phyloP scores from a whole-genome alignment of 1,284 basidiomycete genomes.

The Sanghuangporus sanghuang region DNA sequence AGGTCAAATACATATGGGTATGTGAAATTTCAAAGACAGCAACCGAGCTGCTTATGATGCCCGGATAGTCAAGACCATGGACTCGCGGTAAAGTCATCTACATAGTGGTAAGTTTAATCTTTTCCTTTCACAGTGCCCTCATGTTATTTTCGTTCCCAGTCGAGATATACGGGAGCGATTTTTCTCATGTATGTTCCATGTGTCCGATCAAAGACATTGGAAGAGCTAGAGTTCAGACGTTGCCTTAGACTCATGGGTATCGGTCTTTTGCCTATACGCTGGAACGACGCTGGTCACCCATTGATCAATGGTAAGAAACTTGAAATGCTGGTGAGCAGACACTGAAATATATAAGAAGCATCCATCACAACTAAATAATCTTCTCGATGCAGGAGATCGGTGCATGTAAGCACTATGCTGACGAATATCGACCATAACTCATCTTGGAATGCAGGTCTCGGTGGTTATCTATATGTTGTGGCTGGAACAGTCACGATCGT shows the following conservation, averaged over 20 bases:
- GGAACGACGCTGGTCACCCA: background rate
- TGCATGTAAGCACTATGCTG: background rate
- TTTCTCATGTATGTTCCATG: slow-evolving; percentile 2
- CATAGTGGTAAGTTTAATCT: background rate
- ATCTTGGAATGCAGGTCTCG: background rate
- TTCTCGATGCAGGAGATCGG: background rate
- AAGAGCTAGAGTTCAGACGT: background rate
- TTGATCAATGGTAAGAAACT: background rate
- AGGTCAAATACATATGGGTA: slow-evolving; percentile 12
- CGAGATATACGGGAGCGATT: background rate
- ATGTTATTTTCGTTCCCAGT: background rate
- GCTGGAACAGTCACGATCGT: background rate
- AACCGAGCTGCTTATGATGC: background rate
- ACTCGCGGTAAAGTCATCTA: slow-evolving; percentile 1
- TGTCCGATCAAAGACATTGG: background rate
- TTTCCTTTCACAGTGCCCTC: background rate
- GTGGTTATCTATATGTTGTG: background rate
- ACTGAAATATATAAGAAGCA: background rate
- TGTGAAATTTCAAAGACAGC: background rate
- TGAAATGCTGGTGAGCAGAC: background rate
- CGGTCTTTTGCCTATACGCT: background rate
- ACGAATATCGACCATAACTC: background rate
- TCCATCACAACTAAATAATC: no score
- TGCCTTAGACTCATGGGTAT: background rate
- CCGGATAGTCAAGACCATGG: background rate